Percentiles rank a stretch among this genome's conserved stretches.
phyloP scores from a whole-genome alignment of 1,139 yeast species.

The Ogataea hybrid region DNA sequence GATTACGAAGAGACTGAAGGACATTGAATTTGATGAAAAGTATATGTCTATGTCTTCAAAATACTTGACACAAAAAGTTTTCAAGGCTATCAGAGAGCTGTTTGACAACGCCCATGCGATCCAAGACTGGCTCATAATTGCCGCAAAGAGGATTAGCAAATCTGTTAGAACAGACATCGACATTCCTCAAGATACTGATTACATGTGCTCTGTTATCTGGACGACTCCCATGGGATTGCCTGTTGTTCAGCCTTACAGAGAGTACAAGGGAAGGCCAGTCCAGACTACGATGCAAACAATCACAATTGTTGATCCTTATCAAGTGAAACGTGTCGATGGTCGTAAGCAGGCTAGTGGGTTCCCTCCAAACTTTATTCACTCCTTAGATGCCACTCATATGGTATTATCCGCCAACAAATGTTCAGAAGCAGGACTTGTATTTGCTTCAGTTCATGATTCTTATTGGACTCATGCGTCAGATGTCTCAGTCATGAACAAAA shows the following conservation, averaged over 20 bases:
- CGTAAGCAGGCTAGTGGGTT: constrained; percentile 90
- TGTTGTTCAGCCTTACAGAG: constrained; percentile 94
- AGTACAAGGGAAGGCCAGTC: constrained; percentile 59
- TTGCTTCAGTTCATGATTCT: constrained; percentile 97
- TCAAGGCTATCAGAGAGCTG: constrained; percentile 78
- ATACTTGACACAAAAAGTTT: constrained; percentile 76
- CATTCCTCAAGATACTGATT: constrained; percentile 47
- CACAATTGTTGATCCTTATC: constrained; percentile 78
- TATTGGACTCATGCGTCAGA: constrained; percentile 98
- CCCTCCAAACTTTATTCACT: constrained; percentile 95
- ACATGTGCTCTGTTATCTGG: constrained; percentile 92
- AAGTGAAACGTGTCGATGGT: constrained; percentile 77
- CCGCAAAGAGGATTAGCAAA: constrained; percentile 78
- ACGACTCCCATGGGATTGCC: constrained; percentile 93
- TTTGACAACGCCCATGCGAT: constrained; percentile 92
- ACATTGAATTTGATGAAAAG: constrained; percentile 39
- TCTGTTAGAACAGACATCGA: constrained; percentile 66
- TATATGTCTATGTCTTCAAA: constrained; percentile 43
- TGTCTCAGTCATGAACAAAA: constrained; percentile 68
- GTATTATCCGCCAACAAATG: constrained; percentile 82
- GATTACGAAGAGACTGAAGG: constrained; percentile 63
- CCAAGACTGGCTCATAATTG: constrained; percentile 93
- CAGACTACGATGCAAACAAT: constrained; percentile 82
- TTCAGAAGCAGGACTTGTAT: constrained; percentile 61
- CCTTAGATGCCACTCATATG: constrained; percentile 97